Base-by-base conservation (phyloP, 2,329 filamentous ascomycete genomes). In the Pseudogymnoascus sp. region DNA sequence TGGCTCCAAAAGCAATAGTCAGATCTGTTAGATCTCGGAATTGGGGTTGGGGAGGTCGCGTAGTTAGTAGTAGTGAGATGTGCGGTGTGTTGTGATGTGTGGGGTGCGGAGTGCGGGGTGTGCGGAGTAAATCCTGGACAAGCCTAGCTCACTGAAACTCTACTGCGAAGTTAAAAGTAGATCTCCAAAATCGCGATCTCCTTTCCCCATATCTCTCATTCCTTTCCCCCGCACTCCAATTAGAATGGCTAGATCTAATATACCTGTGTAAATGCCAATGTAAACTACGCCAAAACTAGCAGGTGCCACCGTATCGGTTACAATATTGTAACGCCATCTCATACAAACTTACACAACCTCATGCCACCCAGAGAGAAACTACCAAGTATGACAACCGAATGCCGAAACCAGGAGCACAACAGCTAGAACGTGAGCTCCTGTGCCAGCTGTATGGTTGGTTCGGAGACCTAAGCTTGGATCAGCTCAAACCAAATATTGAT, bases 401-500 rank as follows among this genome's bases (percentile, higher is more conserved):
- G 31, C 50, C 50, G 29, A 56, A 10, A n/a, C 50, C 11, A 56
- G 26, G 29, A 14, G 16, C 29, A 56, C 29, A 19, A 19, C 50
- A 35, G 50, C 29, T 56, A 7, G 16, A 19, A n/a, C 33, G 26
- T 4, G 5, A 56, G 26, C 26, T 56, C n/a, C 26, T 31, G 14
- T 31, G 24, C n/a, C 1, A 33, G 50, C 29, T 21, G 29, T 7
- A 21, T 56, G 50, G 50, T 56, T 13, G 50, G 19, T 14, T 56
- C 50, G 50, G 29, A 7, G 1, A n/a, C 50, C 50, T 29, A 56
- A 56, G 29, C 16, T 7, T 56, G 50, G 11, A 56, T 56, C 50
- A 21, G n/a, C 50, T 33, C n/a, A 56, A 56, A 56, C 50, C 29
- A 56, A 56, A 56, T 35, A 33, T 56, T 56, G 29, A 56, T 56